Conservation (phyloP, 2,329 filamentous ascomycete genomes). For the Sclerotinia minor region DNA sequence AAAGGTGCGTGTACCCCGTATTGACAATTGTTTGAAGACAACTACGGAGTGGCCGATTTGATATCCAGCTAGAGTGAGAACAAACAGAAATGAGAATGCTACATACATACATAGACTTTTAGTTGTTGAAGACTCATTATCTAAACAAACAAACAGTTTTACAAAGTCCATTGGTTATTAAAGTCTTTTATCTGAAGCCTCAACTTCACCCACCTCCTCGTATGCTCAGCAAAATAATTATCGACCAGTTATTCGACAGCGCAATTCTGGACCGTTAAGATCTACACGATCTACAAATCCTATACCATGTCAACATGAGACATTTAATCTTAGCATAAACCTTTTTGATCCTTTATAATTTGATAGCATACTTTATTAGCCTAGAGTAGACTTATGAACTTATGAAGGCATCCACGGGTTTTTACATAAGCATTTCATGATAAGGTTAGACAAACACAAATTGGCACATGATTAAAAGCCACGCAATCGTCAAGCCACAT, state of each 20-base stretch:
- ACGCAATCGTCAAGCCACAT: neutral
- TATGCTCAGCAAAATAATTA: neutral
- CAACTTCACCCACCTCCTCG: neutral
- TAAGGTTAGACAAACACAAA: neutral
- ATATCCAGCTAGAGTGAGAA: neutral
- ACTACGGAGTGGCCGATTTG: conserved; percentile 13
- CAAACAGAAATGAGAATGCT: neutral
- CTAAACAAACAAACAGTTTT: too few relatives aligned
- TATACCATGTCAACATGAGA: neutral
- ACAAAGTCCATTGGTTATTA: neutral
- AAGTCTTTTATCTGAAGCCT: neutral
- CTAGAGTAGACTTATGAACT: neutral
- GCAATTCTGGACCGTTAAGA: neutral
- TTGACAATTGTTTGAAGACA: neutral
- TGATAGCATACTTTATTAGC: neutral
- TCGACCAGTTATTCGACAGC: neutral
- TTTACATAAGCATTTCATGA: neutral
- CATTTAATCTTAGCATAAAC: neutral
- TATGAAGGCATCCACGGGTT: neutral
- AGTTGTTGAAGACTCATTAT: neutral
- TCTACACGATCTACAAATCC: neutral
- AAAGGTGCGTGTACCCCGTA: too few relatives aligned
- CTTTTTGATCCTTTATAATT: neutral
- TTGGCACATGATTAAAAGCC: neutral
- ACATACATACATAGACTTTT: neutral